These are phyloP conservation scores for Saccharomyces pastorianus DNA, from an alignment of 1,139 yeast genomes.

Conservation along the genomic window DNA sequence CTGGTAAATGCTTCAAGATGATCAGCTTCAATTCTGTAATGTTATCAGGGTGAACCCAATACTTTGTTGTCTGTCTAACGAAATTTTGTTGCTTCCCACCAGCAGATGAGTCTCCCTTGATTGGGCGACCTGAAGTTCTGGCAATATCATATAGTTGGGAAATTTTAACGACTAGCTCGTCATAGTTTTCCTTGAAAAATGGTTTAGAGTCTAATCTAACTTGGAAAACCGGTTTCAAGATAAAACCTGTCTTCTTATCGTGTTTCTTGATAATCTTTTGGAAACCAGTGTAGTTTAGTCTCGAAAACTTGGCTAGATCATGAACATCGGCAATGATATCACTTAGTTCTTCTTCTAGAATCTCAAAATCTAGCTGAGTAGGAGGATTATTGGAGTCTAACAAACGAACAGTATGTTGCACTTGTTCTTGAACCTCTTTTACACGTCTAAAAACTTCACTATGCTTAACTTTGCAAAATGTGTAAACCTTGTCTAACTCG, in stretches of 20 bases:
- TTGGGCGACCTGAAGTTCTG: constrained; percentile 91
- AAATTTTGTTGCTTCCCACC: constrained; percentile 97
- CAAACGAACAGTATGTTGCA: constrained; percentile 52
- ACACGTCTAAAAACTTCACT: constrained; percentile 78
- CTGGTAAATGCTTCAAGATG: constrained; percentile 89
- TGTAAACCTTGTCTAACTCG: constrained; percentile 84
- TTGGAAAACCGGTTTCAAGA: constrained; percentile 82
- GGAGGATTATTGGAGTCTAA: constrained; percentile 36
- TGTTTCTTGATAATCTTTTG: constrained; percentile 93
- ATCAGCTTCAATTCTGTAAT: constrained; percentile 94
- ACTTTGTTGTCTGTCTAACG: constrained; percentile 95
- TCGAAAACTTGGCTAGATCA: constrained; percentile 86
- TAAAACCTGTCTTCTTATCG: constrained; percentile 81
- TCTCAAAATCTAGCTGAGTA: constrained; percentile 78
- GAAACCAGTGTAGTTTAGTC: constrained; percentile 91
- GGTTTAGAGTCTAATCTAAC: constrained; percentile 90
- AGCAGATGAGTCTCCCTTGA: constrained; percentile 87
- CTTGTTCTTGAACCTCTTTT: constrained; percentile 67
- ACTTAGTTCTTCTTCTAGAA: constrained; percentile 80
- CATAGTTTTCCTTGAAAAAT: constrained; percentile 91
- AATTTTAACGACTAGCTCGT: constrained; percentile 75
- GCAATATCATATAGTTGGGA: constrained; percentile 87
- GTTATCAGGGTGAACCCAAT: constrained; percentile 98
- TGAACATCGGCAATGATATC: constrained; percentile 96
- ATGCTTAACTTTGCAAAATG: constrained; percentile 79